Evolutionary conservation across 1,284 basidiomycete species (phyloP).

Genomic region (Trametes polyzona): DNA sequence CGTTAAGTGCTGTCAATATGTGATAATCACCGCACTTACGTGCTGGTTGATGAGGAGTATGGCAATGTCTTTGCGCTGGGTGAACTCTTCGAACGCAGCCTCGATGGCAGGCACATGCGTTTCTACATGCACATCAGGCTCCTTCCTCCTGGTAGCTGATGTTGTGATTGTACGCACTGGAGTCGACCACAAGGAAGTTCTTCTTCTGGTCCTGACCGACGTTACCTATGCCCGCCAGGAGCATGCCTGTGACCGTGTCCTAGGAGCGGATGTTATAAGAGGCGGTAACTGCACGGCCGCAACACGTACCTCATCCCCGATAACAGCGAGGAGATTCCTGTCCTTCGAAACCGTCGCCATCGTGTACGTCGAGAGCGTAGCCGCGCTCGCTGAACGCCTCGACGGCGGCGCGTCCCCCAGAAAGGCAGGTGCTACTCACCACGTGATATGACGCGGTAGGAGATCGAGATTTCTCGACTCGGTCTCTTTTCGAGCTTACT

Average conservation of each 20-base stretch:
- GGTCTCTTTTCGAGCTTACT: neutral
- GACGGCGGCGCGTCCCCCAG: conserved; percentile 3
- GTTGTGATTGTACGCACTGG: conserved; percentile 59
- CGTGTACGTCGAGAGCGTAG: conserved; percentile 3
- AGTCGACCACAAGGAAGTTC: conserved; percentile 94
- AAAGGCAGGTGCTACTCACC: conserved; percentile 18
- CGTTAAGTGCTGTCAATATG: neutral
- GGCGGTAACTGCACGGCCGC: no score
- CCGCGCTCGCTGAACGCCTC: conserved; percentile 6
- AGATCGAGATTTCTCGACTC: conserved; percentile 12
- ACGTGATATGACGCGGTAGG: conserved; percentile 26
- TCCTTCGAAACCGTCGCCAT: conserved; percentile 71
- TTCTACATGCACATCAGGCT: conserved; percentile 51
- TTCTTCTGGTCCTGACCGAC: conserved; percentile 88
- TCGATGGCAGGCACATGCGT: conserved; percentile 90
- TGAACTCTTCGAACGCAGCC: conserved; percentile 89
- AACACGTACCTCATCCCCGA: conserved; percentile 84
- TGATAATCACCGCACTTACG: conserved; percentile 50
- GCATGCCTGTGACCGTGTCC: conserved; percentile 94
- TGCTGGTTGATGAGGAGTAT: conserved; percentile 98
- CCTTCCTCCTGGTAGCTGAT: no score
- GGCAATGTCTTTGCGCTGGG: conserved; percentile 90
- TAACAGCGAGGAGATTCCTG: conserved; percentile 87
- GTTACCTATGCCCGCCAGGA: conserved; percentile 92
- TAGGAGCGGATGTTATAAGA: conserved; percentile 39